Conservation (phyloP, 148 eudicot species). For the Rhododendron griersonianum region DNA sequence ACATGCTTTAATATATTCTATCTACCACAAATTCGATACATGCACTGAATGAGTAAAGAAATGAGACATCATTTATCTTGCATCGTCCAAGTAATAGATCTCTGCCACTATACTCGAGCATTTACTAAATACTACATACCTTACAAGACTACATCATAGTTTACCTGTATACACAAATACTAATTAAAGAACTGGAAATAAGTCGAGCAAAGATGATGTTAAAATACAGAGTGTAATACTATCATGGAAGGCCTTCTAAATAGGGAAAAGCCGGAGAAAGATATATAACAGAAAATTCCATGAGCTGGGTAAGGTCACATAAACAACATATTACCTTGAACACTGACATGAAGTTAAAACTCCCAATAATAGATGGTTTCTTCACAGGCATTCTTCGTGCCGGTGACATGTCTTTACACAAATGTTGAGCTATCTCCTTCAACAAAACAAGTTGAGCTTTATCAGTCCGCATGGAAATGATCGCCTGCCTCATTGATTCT, state of each 20-base stretch:
- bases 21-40: neutral
- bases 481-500: constrained; percentile 86
- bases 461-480: constrained; percentile 85
- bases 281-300: neutral
- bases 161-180: neutral
- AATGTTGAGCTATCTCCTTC: constrained; percentile 91
- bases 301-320: neutral
- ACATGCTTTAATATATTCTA: neutral
- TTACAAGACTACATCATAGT: neutral
- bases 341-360: constrained; percentile 50
- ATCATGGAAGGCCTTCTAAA: neutral
- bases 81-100: neutral
- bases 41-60: neutral
- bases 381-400: constrained; percentile 45
- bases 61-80: neutral
- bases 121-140: neutral
- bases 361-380: constrained; percentile 41
- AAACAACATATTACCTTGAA: constrained; percentile 55
- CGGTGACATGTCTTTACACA: constrained; percentile 79
- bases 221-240: neutral
- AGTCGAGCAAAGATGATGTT: neutral
- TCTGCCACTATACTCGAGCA: neutral
- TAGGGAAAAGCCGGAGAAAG: neutral
- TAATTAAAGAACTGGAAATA: neutral
- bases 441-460: constrained; percentile 86